Evolutionary conservation across 106 monocot species (phyloP).

Genomic region (Dendrobium nobile): DNA sequence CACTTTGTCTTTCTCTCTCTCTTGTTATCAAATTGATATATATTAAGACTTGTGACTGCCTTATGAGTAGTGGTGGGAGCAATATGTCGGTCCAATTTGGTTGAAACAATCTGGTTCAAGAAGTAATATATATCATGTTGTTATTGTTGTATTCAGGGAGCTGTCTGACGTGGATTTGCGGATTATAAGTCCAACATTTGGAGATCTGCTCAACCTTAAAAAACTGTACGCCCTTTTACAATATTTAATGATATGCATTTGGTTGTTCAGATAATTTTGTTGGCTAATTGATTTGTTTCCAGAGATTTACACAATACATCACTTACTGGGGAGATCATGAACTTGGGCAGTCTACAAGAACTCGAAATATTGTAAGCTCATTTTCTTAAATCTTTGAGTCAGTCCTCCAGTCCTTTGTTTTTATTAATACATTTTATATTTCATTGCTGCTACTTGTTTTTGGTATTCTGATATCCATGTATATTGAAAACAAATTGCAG

Average conservation of each 20-base stretch:
- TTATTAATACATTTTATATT: neutral
- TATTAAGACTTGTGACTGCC: too few relatives aligned
- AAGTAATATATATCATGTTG: neutral
- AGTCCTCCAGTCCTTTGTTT: neutral
- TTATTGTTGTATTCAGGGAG: slow-evolving; percentile 17
- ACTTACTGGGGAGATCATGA: slow-evolving; percentile 38
- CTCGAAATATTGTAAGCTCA: slow-evolving; percentile 33
- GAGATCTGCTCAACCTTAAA: slow-evolving; percentile 42
- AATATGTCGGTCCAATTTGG: too few relatives aligned
- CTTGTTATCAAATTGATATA: too few relatives aligned
- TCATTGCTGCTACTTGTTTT: too few relatives aligned
- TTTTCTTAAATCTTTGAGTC: neutral
- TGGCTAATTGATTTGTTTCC: slow-evolving; percentile 6
- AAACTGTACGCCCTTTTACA: slow-evolving; percentile 20
- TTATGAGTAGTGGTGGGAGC: too few relatives aligned
- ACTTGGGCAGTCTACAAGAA: slow-evolving; percentile 44
- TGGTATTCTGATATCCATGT: too few relatives aligned
- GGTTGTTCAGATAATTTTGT: neutral
- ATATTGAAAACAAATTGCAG: slow-evolving; percentile 15
- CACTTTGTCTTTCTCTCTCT: too few relatives aligned
- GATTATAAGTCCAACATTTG: slow-evolving; percentile 35
- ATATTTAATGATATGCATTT: neutral
- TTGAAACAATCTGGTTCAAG: too few relatives aligned
- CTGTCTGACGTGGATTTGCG: slow-evolving; percentile 38
- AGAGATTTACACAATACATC: slow-evolving; percentile 57